Conservation (phyloP, 2,329 filamentous ascomycete genomes). For the Cercospora zeina region DNA sequence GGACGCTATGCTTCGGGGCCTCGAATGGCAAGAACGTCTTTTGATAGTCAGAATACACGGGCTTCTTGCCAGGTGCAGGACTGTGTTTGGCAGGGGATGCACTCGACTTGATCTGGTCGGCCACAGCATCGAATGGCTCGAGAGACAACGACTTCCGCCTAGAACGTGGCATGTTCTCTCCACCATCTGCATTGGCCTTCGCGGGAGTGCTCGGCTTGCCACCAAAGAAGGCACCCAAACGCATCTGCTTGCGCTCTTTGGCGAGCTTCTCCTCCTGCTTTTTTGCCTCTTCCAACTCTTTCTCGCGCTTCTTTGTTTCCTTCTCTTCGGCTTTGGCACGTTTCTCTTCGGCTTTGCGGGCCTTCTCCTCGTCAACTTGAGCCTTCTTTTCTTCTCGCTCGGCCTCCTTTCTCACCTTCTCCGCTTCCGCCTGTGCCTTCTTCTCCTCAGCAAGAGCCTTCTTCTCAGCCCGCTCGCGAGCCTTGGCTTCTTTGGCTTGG, state of each 20-base stretch:
- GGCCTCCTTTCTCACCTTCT: conserved; percentile 43
- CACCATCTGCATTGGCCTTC: conserved; percentile 29
- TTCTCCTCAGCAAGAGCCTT: conserved; percentile 35
- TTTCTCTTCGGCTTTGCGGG: conserved; percentile 43
- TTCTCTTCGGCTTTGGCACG: conserved; percentile 44
- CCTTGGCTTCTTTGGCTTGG: conserved; percentile 31
- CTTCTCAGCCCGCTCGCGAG: conserved; percentile 39
- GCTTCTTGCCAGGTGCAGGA: conserved; percentile 32
- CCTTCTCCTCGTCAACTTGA: conserved; percentile 44
- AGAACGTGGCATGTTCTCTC: conserved; percentile 30
- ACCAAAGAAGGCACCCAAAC: conserved; percentile 49
- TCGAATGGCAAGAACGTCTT: conserved; percentile 80
- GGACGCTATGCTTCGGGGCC: conserved; percentile 67
- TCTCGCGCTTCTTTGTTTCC: conserved; percentile 48
- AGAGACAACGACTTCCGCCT: conserved; percentile 43
- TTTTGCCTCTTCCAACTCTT: conserved; percentile 37
- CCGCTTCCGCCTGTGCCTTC: conserved; percentile 36
- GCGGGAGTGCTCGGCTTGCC: conserved; percentile 41
- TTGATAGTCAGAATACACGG: conserved; percentile 47
- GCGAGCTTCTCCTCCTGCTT: conserved; percentile 38
- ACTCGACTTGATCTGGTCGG: conserved; percentile 31
- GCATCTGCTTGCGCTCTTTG: conserved; percentile 39
- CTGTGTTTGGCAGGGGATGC: conserved; percentile 34
- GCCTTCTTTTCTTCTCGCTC: conserved; percentile 45
- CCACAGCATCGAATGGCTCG: conserved; percentile 36